Evolutionary conservation across 108 stramenopile genomes (phyloP).

Genomic region (Stephanodiscus minutulus): DNA sequence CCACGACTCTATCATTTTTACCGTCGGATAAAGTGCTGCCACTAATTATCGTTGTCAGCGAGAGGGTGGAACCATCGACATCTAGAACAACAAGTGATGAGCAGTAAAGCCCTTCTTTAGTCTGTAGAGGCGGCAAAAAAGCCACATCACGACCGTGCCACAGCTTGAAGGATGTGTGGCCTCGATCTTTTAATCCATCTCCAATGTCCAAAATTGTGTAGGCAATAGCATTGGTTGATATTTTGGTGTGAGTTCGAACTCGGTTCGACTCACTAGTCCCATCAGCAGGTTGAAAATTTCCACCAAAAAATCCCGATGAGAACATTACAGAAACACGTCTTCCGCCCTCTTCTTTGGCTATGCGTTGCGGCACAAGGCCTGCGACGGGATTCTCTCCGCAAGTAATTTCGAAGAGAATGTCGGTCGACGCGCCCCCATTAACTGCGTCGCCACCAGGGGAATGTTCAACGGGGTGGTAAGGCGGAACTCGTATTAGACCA

Average conservation of each 20-base stretch:
- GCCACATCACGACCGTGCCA: conserved; percentile 68
- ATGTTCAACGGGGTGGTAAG: conserved; percentile 25
- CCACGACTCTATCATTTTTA: conserved; percentile 29
- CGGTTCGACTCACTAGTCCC: conserved; percentile 7
- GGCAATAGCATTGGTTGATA: conserved; percentile 38
- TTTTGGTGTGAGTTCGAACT: conserved; percentile 26
- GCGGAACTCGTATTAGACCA: conserved; percentile 11
- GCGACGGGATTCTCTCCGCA: conserved; percentile 49
- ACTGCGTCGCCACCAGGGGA: conserved; percentile 31
- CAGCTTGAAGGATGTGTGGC: conserved; percentile 40
- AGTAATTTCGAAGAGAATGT: conserved; percentile 72
- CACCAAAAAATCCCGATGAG: conserved; percentile 45
- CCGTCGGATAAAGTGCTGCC: conserved; percentile 26
- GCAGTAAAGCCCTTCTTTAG: conserved; percentile 40
- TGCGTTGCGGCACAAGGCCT: conserved; percentile 61
- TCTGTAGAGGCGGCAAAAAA: conserved; percentile 58
- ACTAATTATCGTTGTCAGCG: conserved; percentile 41
- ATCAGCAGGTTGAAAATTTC: conserved; percentile 13
- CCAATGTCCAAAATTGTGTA: conserved; percentile 56
- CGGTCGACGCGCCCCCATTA: conserved; percentile 55
- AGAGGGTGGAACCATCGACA: conserved; percentile 42
- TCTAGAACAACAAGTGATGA: conserved; percentile 65
- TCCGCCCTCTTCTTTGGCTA: conserved; percentile 55
- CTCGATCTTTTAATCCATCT: conserved; percentile 36
- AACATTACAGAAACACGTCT: conserved; percentile 54